Evolutionary conservation across 2,329 filamentous ascomycete species (phyloP), one percentile per base, ranked within the genome.

Genomic region (Neofusicoccum cordaticola): DNA sequence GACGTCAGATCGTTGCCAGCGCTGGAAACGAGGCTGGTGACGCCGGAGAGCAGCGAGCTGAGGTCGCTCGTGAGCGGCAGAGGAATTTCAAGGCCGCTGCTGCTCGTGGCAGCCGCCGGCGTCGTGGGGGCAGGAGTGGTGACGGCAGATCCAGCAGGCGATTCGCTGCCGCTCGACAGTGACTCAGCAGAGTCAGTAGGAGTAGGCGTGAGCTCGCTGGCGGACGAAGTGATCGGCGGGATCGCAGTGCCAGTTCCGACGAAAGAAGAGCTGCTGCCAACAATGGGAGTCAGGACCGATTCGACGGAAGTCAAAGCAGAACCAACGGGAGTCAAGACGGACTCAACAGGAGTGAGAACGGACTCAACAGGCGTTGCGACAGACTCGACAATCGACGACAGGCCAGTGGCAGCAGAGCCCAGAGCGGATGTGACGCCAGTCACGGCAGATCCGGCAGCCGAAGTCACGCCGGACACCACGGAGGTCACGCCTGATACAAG

Each of bases 61-160:
- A 65, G 37, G 6, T 51, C 63, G 35, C 63, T 61, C n/a, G 63
- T 61, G 6, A 65, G 37, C 17, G 63, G 63, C 44, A 61, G 47
- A 39, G 52, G 52, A 19, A 57, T 58, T 5, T 51, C 60, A 13
- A 62, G 45, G 11, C 63, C 56, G 19, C 37, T 41, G 52, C 51
- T 48, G 31, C 37, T 42, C 9, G 45, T 62, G 13, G 57, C 48
- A n/a, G 62, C 51, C 12, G 62, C 31, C 34, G 62, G 62, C n/a
- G 53, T 31, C 4, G 61, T 53, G 15, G 11, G 17, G 17, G 41
- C 51, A 12, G 52, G 41, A 7, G 51, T 58, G 7, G 53, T 48
- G 41, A 61, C 22, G 22, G 37, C 44, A 19, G 57, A 61, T 48
- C 63, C 47, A 15, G n/a, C 15, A 11, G 45, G 27, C 12, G 47